Conservation (phyloP, 495 filamentous ascomycete genomes). For the Penicillium ochrochloron region DNA sequence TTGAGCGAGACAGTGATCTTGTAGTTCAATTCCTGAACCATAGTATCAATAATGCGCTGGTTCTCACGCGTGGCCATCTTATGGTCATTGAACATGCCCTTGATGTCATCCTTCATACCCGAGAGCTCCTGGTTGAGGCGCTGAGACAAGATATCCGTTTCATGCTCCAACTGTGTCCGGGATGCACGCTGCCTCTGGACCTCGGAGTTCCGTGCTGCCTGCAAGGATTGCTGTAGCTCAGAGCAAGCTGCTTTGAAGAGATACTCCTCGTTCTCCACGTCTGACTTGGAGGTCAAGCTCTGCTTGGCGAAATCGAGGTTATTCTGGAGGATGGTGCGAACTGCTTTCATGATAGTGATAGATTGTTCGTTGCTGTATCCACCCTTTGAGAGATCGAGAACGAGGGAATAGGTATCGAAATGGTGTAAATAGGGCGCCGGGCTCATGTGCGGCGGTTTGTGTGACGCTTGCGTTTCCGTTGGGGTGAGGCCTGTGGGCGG, state of each 20-base stretch:
- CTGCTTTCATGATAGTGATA: slow-evolving; percentile 84
- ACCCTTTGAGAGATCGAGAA: slow-evolving; percentile 70
- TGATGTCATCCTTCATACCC: slow-evolving; percentile 84
- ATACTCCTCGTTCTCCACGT: slow-evolving; percentile 88
- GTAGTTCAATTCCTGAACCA: slow-evolving; percentile 92
- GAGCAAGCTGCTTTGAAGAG: slow-evolving; percentile 93
- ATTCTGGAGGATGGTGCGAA: slow-evolving; percentile 71
- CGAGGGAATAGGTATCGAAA: slow-evolving; percentile 91
- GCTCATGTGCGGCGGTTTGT: slow-evolving; percentile 67
- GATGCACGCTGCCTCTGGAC: slow-evolving; percentile 76
- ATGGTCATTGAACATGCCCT: slow-evolving; percentile 94
- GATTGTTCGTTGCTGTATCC: slow-evolving; percentile 74
- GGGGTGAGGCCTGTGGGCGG: slow-evolving; percentile 42
- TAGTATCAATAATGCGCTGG: slow-evolving; percentile 76
- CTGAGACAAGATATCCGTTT: slow-evolving; percentile 90
- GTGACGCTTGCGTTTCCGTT: slow-evolving; percentile 37
- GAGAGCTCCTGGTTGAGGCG: slow-evolving; percentile 77
- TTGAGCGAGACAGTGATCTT: slow-evolving; percentile 87
- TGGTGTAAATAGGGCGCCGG: slow-evolving; percentile 87
- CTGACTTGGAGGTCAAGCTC: slow-evolving; percentile 75
- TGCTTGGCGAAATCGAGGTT: slow-evolving; percentile 81
- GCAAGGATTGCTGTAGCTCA: slow-evolving; percentile 84
- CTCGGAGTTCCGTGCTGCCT: slow-evolving; percentile 53
- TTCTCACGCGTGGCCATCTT: slow-evolving; percentile 89
- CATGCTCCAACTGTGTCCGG: slow-evolving; percentile 83